phyloP scores from a whole-genome alignment of 1,284 basidiomycete genomes.

The Pyrrhoderma noxium region DNA sequence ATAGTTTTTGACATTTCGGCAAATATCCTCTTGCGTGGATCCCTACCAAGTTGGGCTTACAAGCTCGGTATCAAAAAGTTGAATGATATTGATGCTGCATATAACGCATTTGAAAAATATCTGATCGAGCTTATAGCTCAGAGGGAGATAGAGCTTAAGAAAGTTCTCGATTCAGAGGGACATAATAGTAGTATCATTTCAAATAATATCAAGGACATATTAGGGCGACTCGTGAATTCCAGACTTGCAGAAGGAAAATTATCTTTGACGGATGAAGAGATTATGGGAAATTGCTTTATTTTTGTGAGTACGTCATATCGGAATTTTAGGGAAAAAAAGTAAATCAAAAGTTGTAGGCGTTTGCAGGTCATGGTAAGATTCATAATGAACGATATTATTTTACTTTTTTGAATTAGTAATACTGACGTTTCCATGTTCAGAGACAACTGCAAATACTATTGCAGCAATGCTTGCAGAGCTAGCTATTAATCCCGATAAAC shows the following conservation, averaged over 20 bases:
- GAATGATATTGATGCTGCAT: conserved; percentile 14
- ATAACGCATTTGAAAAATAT: conserved; percentile 12
- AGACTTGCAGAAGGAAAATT: conserved; percentile 15
- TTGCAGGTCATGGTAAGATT: conserved; percentile 19
- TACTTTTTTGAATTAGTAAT: neutral
- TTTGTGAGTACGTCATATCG: conserved; percentile 8
- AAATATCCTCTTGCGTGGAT: conserved; percentile 1
- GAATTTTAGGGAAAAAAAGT: no score
- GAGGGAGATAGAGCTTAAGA: conserved; percentile 10
- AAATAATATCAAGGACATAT: conserved; percentile 17
- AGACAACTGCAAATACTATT: conserved; percentile 21
- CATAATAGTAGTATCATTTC: conserved; percentile 1
- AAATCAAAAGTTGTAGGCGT: conserved; percentile 6
- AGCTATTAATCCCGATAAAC: conserved; percentile 18
- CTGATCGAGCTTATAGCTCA: conserved; percentile 11
- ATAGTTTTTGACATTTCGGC: conserved; percentile 14
- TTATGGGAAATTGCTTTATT: conserved; percentile 20
- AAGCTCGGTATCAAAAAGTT: conserved; percentile 6
- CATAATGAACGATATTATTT: neutral
- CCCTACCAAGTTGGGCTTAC: conserved; percentile 12
- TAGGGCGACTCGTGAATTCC: conserved; percentile 15
- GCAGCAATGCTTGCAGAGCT: conserved; percentile 18
- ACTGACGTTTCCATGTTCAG: neutral
- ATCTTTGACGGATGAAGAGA: conserved; percentile 16
- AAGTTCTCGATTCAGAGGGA: conserved; percentile 2